Percentiles rank a stretch among this genome's conserved stretches.
phyloP scores from a whole-genome alignment of 768 basidiomycete genomes.

The Suillus ampliporus region DNA sequence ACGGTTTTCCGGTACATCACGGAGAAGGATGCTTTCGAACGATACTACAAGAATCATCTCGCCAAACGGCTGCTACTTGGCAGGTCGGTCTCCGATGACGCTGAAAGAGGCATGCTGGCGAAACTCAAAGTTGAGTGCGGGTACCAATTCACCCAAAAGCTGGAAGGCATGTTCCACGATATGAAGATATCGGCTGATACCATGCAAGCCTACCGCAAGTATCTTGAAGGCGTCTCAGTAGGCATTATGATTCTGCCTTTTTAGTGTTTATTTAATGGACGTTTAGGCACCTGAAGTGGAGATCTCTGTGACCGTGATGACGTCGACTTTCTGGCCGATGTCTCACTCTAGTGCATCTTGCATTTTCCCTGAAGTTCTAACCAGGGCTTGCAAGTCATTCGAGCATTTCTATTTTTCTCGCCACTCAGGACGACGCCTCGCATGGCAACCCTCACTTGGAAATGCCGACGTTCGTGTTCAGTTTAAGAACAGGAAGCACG shows the following conservation, averaged over 20 bases:
- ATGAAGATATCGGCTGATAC: slow-evolving; percentile 89
- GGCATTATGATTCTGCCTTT: slow-evolving; percentile 25
- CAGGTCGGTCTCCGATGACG: slow-evolving; percentile 95
- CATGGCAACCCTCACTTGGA: slow-evolving; percentile 91
- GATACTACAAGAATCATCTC: slow-evolving; percentile 96
- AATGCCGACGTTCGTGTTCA: slow-evolving; percentile 85
- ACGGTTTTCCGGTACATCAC: slow-evolving; percentile 91
- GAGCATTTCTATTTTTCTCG: slow-evolving; percentile 88
- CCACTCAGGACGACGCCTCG: slow-evolving; percentile 88
- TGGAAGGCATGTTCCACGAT: slow-evolving; percentile 99
- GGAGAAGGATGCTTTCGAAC: slow-evolving; percentile 97
- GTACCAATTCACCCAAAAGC: slow-evolving; percentile 94
- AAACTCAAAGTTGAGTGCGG: slow-evolving; percentile 98
- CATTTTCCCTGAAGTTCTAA: slow-evolving; percentile 67
- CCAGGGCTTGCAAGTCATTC: slow-evolving; percentile 73
- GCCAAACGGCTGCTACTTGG: slow-evolving; percentile 88
- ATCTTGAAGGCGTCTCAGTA: slow-evolving; percentile 66
- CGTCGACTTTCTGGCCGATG: slow-evolving; percentile 96
- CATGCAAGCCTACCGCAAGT: slow-evolving; percentile 71
- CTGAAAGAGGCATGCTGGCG: slow-evolving; percentile 95
- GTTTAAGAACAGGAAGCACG: slow-evolving; percentile 83
- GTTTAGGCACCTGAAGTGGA: slow-evolving; percentile 75
- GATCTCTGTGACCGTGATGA: slow-evolving; percentile 90
- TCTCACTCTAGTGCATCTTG: slow-evolving; percentile 68
- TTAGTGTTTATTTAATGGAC: slow-evolving; percentile 17